Evolutionary conservation across 2,329 filamentous ascomycete genomes (phyloP).

Genomic region (Ophiocordyceps camponoti-saundersi): DNA sequence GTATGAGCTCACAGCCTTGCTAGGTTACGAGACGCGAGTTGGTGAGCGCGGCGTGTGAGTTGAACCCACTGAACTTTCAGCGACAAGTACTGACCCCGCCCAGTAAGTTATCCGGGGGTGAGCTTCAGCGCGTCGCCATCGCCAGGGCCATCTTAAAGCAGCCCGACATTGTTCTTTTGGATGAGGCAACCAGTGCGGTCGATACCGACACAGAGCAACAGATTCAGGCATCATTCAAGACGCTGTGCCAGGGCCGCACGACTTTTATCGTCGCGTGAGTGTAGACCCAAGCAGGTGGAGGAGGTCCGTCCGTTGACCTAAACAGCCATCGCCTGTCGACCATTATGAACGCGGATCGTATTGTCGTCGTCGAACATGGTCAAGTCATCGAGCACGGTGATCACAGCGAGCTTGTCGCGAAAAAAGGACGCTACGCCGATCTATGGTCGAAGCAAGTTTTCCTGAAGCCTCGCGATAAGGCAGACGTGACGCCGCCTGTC

Average conservation of each 20-base stretch:
- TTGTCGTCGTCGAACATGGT: constrained; percentile 47
- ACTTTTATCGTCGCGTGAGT: constrained; percentile 48
- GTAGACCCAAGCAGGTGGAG: too few species aligned
- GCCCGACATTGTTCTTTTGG: constrained; percentile 59
- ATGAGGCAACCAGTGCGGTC: constrained; percentile 66
- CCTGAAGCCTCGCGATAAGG: constrained; percentile 26
- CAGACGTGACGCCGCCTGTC: constrained; percentile 1
- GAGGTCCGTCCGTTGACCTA: constrained; percentile 2
- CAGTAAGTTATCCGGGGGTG: constrained; percentile 47
- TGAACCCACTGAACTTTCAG: too few species aligned
- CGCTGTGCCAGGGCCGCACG: constrained; percentile 42
- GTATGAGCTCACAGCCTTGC: neutral
- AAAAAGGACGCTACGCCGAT: constrained; percentile 44
- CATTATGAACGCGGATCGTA: constrained; percentile 50
- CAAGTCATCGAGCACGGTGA: constrained; percentile 45
- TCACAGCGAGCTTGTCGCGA: constrained; percentile 39
- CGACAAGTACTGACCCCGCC: neutral
- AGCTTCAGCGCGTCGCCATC: constrained; percentile 50
- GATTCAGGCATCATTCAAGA: constrained; percentile 44
- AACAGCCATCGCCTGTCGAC: constrained; percentile 50
- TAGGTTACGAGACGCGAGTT: constrained; percentile 31
- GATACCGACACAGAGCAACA: constrained; percentile 53
- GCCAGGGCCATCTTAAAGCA: constrained; percentile 57
- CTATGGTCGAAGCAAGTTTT: constrained; percentile 50
- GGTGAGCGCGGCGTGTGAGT: constrained; percentile 31